Evolutionary conservation across 2,329 filamentous ascomycete species (phyloP), one percentile per base, ranked within the genome.

Genomic region (Xylariaceae sp.): DNA sequence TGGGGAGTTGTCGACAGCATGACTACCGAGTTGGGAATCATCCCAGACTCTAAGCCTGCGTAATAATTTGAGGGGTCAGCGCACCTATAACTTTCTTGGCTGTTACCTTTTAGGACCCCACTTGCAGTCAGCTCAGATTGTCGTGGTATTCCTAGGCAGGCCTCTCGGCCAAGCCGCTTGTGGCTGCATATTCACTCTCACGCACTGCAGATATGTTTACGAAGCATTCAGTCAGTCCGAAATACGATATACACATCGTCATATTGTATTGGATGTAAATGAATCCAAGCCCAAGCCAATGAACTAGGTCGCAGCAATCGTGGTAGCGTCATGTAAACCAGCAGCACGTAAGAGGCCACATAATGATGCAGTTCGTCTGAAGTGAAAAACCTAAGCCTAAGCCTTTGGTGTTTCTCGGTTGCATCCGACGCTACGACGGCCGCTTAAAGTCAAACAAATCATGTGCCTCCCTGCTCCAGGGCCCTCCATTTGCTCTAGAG

Each of bases 401-500:
- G n/a, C 7, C 11, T 29, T 29, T 29, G 17, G 7, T 17, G 43
- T n/a, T 39, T 43, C 31, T 37, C 16, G 16, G 17, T 9, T 31
- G 14, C 14, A 29, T 19, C 29, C 19, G 17, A 44, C 24, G 21
- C 55, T 59, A 66, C 36, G 70, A 14, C 70, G 87, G 87, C 44
- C 84, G 78, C 67, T 80, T 84, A 66, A 77, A 82, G 33, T 83
- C 85, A 60, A 91, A 82, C 43, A 91, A 67, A 69, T 91, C 88
- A 62, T 84, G 79, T 0, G 88, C 87, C 67, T 90, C 87, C 21
- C 79, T 81, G 64, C 86, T 90, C 88, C 88, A 91, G 0, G 88
- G 83, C 2, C 87, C 87, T 14, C 82, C 76, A 63, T 82, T 83
- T 3, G 78, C 79, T 65, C 76, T 80, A 2, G 73, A 73, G 54